phyloP scores from a whole-genome alignment of 768 basidiomycete genomes.

The Lactifluus echinatus region DNA sequence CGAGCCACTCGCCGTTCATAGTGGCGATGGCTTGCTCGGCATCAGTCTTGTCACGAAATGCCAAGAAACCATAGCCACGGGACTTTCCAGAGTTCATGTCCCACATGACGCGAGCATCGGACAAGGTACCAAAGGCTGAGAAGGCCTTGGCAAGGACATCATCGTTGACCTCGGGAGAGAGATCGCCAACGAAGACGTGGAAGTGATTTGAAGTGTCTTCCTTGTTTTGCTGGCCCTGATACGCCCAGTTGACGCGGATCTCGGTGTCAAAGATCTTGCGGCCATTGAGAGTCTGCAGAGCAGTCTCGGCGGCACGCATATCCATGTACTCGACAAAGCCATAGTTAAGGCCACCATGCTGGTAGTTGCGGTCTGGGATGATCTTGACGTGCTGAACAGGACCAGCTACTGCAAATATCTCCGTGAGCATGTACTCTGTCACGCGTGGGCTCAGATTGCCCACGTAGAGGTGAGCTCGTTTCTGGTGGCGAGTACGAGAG shows the following conservation, averaged over 20 bases:
- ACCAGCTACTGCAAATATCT: slow-evolving; percentile 94
- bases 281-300: slow-evolving; percentile 96
- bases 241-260: slow-evolving; percentile 99
- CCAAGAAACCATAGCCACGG: slow-evolving; percentile 96
- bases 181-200: slow-evolving; percentile 99
- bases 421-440: slow-evolving; percentile 98
- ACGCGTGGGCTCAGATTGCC: slow-evolving; percentile 97
- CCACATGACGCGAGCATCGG: slow-evolving; percentile 99
- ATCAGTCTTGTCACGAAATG: slow-evolving; percentile 97
- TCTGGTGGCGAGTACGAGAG: slow-evolving; percentile 34
- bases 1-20: slow-evolving; percentile 99
- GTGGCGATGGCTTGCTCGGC: slow-evolving; percentile 98
- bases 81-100: slow-evolving; percentile 99
- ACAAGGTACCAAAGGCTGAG: slow-evolving; percentile 91
- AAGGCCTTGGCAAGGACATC: slow-evolving; percentile 96
- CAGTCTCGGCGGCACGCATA: slow-evolving; percentile 97
- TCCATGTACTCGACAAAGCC: slow-evolving; percentile 99
- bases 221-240: slow-evolving; percentile 96
- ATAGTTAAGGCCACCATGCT: slow-evolving; percentile 98
- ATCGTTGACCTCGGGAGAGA: slow-evolving; percentile 97
- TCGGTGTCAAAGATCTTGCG: slow-evolving; percentile 99
- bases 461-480: slow-evolving; percentile 96
- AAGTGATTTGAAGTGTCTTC: slow-evolving; percentile 97
- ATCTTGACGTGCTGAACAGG: slow-evolving; percentile 99
- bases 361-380: slow-evolving; percentile 98